Percentiles rank a stretch among this genome's conserved stretches.
phyloP scores from a whole-genome alignment of 1,284 basidiomycete genomes.

The Agaricales sp. region DNA sequence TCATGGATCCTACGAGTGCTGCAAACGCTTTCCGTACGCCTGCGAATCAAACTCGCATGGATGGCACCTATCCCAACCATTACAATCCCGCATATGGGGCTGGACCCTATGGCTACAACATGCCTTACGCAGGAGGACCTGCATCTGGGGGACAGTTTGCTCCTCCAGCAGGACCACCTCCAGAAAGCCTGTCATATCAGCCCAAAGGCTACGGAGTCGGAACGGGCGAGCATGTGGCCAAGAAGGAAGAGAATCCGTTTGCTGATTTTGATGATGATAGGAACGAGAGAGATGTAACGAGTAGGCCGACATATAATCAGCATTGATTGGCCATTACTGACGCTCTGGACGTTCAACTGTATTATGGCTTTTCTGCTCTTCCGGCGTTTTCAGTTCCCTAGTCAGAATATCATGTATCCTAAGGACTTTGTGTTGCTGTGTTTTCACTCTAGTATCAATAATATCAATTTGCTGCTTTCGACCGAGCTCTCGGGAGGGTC shows the following conservation, averaged over 20 bases:
- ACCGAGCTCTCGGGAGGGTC: too few species aligned
- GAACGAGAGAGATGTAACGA: constrained; percentile 6
- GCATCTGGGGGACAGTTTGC: background rate
- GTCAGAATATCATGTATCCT: background rate
- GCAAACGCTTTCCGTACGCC: background rate
- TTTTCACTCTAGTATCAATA: too few species aligned
- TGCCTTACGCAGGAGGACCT: background rate
- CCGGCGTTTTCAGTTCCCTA: background rate
- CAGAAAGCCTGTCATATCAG: background rate
- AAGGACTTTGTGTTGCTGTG: background rate
- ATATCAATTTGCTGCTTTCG: too few species aligned
- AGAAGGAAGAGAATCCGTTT: background rate
- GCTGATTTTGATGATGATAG: background rate
- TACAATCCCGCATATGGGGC: constrained; percentile 1
- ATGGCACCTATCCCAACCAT: background rate
- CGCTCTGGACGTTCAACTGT: too few species aligned
- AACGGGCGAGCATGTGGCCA: background rate
- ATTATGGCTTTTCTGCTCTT: too few species aligned
- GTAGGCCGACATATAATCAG: background rate
- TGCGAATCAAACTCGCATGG: background rate
- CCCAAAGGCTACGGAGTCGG: background rate
- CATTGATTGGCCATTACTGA: too few species aligned
- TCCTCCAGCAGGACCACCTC: background rate
- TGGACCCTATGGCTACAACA: background rate
- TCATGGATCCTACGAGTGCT: constrained; percentile 35